Conservation (phyloP, 495 filamentous ascomycete species). For the Schizothecium vesticola region DNA sequence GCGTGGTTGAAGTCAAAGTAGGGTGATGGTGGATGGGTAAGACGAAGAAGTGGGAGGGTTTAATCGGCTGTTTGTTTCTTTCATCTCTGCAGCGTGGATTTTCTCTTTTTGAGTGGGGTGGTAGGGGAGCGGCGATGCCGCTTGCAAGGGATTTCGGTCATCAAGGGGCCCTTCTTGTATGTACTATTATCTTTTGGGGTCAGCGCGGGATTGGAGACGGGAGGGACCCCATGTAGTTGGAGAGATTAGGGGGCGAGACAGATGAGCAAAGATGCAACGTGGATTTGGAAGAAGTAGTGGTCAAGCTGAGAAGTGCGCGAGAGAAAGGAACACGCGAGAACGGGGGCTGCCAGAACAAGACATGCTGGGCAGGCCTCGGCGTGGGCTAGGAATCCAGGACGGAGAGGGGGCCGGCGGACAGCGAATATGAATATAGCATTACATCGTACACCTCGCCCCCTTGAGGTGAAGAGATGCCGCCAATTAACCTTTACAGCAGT, state of each 20-base stretch:
- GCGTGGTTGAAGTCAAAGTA: background rate
- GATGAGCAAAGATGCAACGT: background rate
- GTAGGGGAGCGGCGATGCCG: background rate
- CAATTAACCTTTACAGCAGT: background rate
- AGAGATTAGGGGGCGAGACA: background rate
- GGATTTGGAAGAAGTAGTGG: background rate
- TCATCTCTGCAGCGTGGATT: background rate
- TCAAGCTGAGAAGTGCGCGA: background rate
- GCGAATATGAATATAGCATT: background rate
- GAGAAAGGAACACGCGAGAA: background rate
- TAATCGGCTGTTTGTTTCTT: conserved; percentile 4
- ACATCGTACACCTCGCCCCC: background rate
- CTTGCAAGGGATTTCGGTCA: background rate
- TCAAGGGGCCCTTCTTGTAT: background rate
- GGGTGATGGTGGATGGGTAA: background rate
- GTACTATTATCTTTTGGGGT: background rate
- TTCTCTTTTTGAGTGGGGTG: background rate
- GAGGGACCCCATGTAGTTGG: background rate
- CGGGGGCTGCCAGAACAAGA: background rate
- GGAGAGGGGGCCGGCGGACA: background rate
- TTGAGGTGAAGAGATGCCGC: background rate
- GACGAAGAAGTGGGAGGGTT: background rate
- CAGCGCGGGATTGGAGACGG: background rate
- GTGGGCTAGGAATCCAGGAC: background rate
- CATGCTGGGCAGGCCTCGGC: background rate